Percentiles rank a stretch among this genome's conserved stretches.
phyloP scores from a whole-genome alignment of 2,329 filamentous ascomycete species.

The Exophiala sp. region DNA sequence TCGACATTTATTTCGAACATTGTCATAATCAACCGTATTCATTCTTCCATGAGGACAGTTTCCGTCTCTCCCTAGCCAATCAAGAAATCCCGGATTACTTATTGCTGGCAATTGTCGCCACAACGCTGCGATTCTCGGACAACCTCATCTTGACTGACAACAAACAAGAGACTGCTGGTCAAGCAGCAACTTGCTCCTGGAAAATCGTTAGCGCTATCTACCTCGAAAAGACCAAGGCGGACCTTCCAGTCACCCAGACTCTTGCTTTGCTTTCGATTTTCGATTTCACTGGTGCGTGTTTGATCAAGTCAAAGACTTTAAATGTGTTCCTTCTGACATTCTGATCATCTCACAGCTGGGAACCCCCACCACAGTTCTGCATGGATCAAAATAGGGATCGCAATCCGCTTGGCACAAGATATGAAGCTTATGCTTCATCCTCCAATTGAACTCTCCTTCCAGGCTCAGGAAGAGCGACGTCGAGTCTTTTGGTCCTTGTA shows the following conservation, averaged over 20 bases:
- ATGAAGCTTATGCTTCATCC: conserved; percentile 53
- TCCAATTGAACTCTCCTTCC: conserved; percentile 15
- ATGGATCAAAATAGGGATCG: conserved; percentile 50
- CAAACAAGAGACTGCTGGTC: conserved; percentile 20
- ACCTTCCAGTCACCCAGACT: conserved; percentile 36
- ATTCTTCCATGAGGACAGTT: conserved; percentile 36
- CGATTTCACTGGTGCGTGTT: conserved; percentile 37
- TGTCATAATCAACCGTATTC: conserved; percentile 40
- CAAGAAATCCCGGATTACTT: conserved; percentile 32
- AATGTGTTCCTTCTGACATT: neutral
- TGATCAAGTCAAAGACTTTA: neutral
- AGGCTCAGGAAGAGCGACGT: conserved; percentile 31
- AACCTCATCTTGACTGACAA: conserved; percentile 27
- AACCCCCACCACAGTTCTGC: conserved; percentile 29
- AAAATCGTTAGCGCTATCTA: conserved; percentile 33
- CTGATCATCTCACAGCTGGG: conserved; percentile 27
- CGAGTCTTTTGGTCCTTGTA: conserved; percentile 34
- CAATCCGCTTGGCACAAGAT: conserved; percentile 64
- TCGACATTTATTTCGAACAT: conserved; percentile 35
- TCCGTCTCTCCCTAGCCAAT: conserved; percentile 31
- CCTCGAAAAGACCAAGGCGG: conserved; percentile 32
- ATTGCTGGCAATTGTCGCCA: conserved; percentile 34
- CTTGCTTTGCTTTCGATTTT: conserved; percentile 37
- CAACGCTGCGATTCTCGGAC: conserved; percentile 32
- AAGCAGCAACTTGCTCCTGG: conserved; percentile 33